phyloP scores from a whole-genome alignment of 176 grass and related monocot genomes.

The Oryza brachyantha region DNA sequence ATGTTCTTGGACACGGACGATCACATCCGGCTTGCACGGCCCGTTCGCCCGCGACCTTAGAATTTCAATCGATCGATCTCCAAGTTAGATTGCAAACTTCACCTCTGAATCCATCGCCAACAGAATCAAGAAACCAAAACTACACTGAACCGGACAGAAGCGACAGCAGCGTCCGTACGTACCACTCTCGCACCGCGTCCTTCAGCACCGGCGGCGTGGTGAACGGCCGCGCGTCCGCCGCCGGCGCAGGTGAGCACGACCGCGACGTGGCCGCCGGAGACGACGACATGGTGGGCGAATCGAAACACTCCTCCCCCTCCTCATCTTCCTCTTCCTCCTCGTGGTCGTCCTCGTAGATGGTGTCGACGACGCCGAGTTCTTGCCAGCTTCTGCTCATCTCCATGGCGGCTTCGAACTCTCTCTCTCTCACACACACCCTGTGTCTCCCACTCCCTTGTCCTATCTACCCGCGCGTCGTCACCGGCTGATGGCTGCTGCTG shows the following conservation, averaged over 20 bases:
- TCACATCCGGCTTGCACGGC: constrained; percentile 55
- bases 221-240: not conserved
- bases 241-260: constrained; percentile 26
- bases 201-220: constrained; percentile 50
- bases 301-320: constrained; percentile 48
- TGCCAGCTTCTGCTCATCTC: constrained; percentile 69
- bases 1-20: constrained; percentile 62
- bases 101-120: not conserved
- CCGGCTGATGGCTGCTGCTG: not conserved
- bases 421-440: not conserved
- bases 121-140: not conserved
- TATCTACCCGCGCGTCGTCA: constrained; percentile 12
- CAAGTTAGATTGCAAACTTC: not conserved
- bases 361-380: constrained; percentile 85
- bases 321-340: constrained; percentile 57
- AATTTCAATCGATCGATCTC: not conserved
- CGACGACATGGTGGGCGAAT: constrained; percentile 48
- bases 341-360: constrained; percentile 92
- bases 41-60: constrained; percentile 69
- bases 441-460: not conserved
- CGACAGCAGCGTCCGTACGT: not conserved
- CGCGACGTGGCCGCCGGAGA: constrained; percentile 31
- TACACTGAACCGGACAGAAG: not conserved
- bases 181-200: constrained; percentile 58
- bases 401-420: not conserved